phyloP scores from a whole-genome alignment of 345 rosid genomes.

The Eutrema japonicum region DNA sequence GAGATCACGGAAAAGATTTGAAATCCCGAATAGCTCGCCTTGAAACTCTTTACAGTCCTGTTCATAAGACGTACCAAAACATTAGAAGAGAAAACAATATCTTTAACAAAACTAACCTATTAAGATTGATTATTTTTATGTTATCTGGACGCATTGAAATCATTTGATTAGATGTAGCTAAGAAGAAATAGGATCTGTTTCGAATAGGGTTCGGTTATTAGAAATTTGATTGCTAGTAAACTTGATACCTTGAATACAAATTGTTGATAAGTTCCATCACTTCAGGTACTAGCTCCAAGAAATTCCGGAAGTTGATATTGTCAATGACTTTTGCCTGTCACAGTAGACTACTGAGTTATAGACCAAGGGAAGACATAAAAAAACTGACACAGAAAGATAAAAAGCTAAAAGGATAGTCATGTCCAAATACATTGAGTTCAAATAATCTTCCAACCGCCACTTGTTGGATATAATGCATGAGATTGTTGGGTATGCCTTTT shows the following conservation, averaged over 20 bases:
- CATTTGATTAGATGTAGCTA: too few species aligned
- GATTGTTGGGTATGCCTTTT: constrained; percentile 88
- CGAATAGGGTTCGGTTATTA: too few species aligned
- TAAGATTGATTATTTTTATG: too few species aligned
- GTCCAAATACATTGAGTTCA: constrained; percentile 88
- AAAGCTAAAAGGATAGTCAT: constrained; percentile 54
- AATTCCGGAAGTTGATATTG: constrained; percentile 85
- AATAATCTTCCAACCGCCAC: constrained; percentile 91
- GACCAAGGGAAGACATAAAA: not conserved
- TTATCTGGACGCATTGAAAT: too few species aligned
- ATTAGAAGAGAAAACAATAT: too few species aligned
- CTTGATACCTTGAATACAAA: constrained; percentile 86
- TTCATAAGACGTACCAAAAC: too few species aligned
- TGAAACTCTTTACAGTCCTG: too few species aligned
- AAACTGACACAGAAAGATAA: not conserved
- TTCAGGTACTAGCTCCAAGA: constrained; percentile 97
- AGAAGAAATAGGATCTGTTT: too few species aligned
- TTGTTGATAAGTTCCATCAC: constrained; percentile 95
- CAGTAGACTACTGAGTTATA: constrained; percentile 37
- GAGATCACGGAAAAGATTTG: too few species aligned
- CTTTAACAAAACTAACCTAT: too few species aligned
- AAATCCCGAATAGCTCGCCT: too few species aligned
- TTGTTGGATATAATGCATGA: constrained; percentile 96
- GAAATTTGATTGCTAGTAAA: not conserved
- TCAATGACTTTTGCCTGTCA: constrained; percentile 92